Percentiles rank a stretch among this genome's conserved stretches.
Conservation (phyloP, 2,329 filamentous ascomycete genomes). For the Fonsecaea monophora region DNA sequence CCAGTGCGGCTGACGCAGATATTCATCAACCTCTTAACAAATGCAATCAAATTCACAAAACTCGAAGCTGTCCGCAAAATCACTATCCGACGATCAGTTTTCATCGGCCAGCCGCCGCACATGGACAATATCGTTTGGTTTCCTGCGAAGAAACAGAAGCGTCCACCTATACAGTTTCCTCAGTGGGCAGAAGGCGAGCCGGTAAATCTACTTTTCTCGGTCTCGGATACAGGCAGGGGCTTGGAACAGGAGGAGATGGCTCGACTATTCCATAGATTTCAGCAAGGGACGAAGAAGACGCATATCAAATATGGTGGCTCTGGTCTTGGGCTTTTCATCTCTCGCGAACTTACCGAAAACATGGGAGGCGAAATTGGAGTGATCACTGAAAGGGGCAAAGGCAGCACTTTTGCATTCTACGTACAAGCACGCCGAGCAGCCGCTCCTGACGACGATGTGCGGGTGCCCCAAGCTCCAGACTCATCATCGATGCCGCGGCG, state of each 20-base stretch:
- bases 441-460: constrained; percentile 1
- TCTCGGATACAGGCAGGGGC: constrained; percentile 78
- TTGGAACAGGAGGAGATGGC: constrained; percentile 74
- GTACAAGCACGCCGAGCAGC: constrained; percentile 50
- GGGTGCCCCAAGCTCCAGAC: neutral
- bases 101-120: constrained; percentile 8
- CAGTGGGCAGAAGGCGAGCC: constrained; percentile 64
- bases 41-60: constrained; percentile 66
- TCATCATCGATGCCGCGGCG: constrained; percentile 2
- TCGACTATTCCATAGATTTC: constrained; percentile 77
- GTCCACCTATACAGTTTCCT: constrained; percentile 45
- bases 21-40: constrained; percentile 66
- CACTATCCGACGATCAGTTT: constrained; percentile 25
- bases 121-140: constrained; percentile 31
- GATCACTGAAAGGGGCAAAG: constrained; percentile 58
- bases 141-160: constrained; percentile 25
- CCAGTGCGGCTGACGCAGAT: constrained; percentile 65
- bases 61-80: constrained; percentile 22
- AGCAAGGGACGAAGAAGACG: constrained; percentile 75
- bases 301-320: constrained; percentile 81
- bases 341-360: constrained; percentile 74
- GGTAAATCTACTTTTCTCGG: constrained; percentile 72
- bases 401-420: constrained; percentile 65
- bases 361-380: constrained; percentile 82
- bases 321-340: constrained; percentile 79